phyloP scores from a whole-genome alignment of 2,329 filamentous ascomycete genomes.

The Dothiorella sarmentorum region DNA sequence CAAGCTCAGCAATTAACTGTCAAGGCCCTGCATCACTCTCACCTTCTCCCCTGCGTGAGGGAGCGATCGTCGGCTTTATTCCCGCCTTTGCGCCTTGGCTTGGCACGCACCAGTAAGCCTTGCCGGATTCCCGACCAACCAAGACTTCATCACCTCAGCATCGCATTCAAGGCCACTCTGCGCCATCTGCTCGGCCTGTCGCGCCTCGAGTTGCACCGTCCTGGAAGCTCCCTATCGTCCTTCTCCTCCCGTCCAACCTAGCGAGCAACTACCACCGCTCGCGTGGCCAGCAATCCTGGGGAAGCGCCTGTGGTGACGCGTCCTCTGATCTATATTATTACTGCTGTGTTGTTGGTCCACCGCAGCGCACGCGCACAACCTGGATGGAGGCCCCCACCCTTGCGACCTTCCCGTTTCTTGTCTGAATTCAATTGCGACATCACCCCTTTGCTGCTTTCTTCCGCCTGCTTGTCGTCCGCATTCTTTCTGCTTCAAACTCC shows the following conservation, averaged over 20 bases:
- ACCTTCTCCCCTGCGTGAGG: no score
- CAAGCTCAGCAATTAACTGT: no score
- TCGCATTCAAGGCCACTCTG: not conserved
- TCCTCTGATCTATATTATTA: not conserved
- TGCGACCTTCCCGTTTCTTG: slow-evolving; percentile 15
- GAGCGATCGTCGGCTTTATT: no score
- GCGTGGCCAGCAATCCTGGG: slow-evolving; percentile 7
- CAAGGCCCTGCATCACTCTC: no score
- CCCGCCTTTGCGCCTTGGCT: no score
- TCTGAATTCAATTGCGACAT: slow-evolving; percentile 5
- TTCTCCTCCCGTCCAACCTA: not conserved
- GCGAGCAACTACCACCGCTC: not conserved
- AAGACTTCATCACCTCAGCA: not conserved
- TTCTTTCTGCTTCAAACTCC: no score
- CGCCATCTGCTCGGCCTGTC: not conserved
- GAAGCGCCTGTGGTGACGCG: slow-evolving; percentile 4
- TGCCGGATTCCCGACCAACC: not conserved
- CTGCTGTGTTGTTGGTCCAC: not conserved
- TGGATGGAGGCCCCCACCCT: slow-evolving; percentile 1
- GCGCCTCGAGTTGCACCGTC: no score
- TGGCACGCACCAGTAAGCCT: not conserved
- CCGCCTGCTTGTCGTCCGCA: not conserved
- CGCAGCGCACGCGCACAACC: not conserved
- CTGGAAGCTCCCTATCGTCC: no score
- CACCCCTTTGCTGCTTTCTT: not conserved